Conservation (phyloP, 2,329 filamentous ascomycete genomes). For the Ambrosiella beaveri region DNA sequence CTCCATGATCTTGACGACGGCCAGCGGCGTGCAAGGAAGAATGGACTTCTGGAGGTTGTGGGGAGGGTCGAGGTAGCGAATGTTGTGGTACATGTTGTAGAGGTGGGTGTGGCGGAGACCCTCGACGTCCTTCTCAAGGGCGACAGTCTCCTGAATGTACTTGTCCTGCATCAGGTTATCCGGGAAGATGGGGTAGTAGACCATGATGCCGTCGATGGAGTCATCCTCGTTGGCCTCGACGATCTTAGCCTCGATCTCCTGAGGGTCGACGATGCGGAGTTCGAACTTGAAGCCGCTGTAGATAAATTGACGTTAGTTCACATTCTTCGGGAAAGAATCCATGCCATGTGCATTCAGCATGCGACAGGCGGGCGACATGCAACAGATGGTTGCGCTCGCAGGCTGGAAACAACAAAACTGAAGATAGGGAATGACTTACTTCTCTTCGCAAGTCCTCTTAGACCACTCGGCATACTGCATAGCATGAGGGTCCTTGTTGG, state of each 20-base stretch:
- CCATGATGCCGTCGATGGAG: constrained; percentile 72
- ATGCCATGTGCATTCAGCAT: too few relatives aligned
- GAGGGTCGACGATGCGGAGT: constrained; percentile 67
- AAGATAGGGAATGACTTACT: constrained; percentile 43
- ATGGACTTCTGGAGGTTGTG: constrained; percentile 72
- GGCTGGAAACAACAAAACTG: background rate
- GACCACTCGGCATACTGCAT: constrained; percentile 95
- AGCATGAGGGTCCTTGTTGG: constrained; percentile 79
- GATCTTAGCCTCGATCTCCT: constrained; percentile 78
- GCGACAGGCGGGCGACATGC: background rate
- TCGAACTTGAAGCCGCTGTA: constrained; percentile 83
- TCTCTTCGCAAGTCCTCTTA: constrained; percentile 86
- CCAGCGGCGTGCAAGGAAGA: constrained; percentile 85
- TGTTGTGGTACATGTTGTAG: constrained; percentile 99
- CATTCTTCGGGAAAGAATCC: too few relatives aligned
- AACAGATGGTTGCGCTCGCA: background rate
- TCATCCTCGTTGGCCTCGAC: constrained; percentile 67
- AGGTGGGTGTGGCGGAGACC: constrained; percentile 86
- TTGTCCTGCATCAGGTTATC: constrained; percentile 69
- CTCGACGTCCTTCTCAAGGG: constrained; percentile 84
- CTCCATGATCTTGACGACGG: constrained; percentile 93
- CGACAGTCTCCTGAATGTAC: constrained; percentile 89
- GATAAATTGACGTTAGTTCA: background rate
- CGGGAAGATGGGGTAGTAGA: constrained; percentile 94
- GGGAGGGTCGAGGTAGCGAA: constrained; percentile 75